These are phyloP conservation scores for Metschnikowia cubensis DNA, from an alignment of 805 yeast genomes.

Conservation along the genomic window DNA sequence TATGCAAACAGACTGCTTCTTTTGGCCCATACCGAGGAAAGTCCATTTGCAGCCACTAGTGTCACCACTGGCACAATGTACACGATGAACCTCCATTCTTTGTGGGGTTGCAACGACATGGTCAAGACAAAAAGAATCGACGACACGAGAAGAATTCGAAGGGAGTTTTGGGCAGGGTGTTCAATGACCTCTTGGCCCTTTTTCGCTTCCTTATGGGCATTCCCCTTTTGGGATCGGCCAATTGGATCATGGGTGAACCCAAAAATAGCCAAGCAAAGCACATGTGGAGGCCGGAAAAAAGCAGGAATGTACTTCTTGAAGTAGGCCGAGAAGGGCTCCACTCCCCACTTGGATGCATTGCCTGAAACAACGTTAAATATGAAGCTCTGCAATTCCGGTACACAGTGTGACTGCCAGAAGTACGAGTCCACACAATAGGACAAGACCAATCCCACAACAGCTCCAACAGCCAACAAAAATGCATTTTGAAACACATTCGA, in stretches of 20 bases:
- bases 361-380: conserved; percentile 74
- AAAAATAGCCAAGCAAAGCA: conserved; percentile 35
- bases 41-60: conserved; percentile 60
- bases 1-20: conserved; percentile 18
- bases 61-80: conserved; percentile 71
- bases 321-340: conserved; percentile 69
- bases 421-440: conserved; percentile 61
- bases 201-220: conserved; percentile 6
- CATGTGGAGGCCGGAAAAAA: conserved; percentile 41
- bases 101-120: conserved; percentile 83
- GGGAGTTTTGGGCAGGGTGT: conserved; percentile 27
- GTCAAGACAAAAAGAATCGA: conserved; percentile 52
- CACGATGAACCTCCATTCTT: conserved; percentile 88
- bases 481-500: conserved; percentile 36
- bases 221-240: conserved; percentile 21
- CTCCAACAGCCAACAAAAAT: conserved; percentile 46
- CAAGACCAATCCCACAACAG: conserved; percentile 44
- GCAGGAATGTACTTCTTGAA: conserved; percentile 46
- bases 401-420: conserved; percentile 60
- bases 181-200: conserved; percentile 19
- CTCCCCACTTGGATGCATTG: conserved; percentile 77
- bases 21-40: conserved; percentile 29
- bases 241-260: conserved; percentile 45
- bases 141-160: conserved; percentile 47
- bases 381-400: conserved; percentile 77